Conservation (phyloP, 1,139 yeast genomes). For the Candida sp. region DNA sequence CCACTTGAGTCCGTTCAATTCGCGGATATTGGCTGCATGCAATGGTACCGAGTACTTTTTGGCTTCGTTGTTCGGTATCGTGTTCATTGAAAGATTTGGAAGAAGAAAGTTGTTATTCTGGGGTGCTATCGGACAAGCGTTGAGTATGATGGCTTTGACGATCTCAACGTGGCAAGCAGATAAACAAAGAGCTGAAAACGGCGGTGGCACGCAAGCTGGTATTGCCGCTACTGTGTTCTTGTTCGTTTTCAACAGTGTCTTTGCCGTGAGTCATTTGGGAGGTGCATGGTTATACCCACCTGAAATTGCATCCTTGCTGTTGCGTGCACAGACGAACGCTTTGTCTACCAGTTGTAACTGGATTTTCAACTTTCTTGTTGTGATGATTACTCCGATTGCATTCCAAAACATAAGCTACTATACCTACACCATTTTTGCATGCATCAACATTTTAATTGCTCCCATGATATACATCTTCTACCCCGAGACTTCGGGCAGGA, state of each 20-base stretch:
- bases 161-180: slow-evolving; percentile 32
- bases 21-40: slow-evolving; percentile 41
- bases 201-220: slow-evolving; percentile 23
- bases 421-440: slow-evolving; percentile 40
- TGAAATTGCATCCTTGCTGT: slow-evolving; percentile 36
- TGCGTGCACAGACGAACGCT: slow-evolving; percentile 40
- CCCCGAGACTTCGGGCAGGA: slow-evolving; percentile 65
- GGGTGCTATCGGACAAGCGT: slow-evolving; percentile 56
- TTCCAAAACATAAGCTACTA: slow-evolving; percentile 34
- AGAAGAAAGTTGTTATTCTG: slow-evolving; percentile 53
- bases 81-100: slow-evolving; percentile 55
- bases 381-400: slow-evolving; percentile 42
- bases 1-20: slow-evolving; percentile 39
- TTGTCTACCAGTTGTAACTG: slow-evolving; percentile 42
- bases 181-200: slow-evolving; percentile 10
- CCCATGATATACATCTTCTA: slow-evolving; percentile 58
- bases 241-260: slow-evolving; percentile 36
- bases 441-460: slow-evolving; percentile 50
- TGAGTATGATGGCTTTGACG: slow-evolving; percentile 35
- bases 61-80: slow-evolving; percentile 48
- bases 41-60: slow-evolving; percentile 42
- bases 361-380: slow-evolving; percentile 32
- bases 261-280: slow-evolving; percentile 35
- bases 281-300: slow-evolving; percentile 48
- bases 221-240: slow-evolving; percentile 41